phyloP scores from a whole-genome alignment of 495 filamentous ascomycete species.

The Tetracladium setigerum region DNA sequence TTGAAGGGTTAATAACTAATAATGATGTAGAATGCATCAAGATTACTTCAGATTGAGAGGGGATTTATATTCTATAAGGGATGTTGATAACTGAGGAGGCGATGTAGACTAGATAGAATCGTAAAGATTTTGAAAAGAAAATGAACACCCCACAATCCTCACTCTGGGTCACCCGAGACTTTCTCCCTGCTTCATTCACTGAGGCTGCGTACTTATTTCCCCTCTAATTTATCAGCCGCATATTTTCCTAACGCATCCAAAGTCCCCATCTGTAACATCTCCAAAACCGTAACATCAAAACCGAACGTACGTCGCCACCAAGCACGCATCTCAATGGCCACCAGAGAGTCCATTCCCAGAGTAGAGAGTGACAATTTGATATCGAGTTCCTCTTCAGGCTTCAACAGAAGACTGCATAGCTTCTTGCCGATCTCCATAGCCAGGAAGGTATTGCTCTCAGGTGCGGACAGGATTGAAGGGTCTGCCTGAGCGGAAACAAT shows the following conservation, averaged over 20 bases:
- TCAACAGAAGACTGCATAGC: conserved; percentile 30
- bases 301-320: conserved; percentile 37
- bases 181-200: too few relatives aligned
- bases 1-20: too few relatives aligned
- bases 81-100: too few relatives aligned
- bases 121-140: too few relatives aligned
- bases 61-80: too few relatives aligned
- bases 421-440: conserved; percentile 25
- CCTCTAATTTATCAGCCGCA: conserved; percentile 15
- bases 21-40: too few relatives aligned
- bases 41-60: too few relatives aligned
- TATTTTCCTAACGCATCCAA: conserved; percentile 18
- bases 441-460: conserved; percentile 9
- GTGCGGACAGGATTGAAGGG: conserved; percentile 9
- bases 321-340: conserved; percentile 48
- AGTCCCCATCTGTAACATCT: conserved; percentile 19
- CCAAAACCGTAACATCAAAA: conserved; percentile 36
- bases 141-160: too few relatives aligned
- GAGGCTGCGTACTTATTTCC: too few relatives aligned
- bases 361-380: conserved; percentile 24
- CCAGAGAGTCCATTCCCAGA: conserved; percentile 48
- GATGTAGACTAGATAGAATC: too few relatives aligned
- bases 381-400: conserved; percentile 34
- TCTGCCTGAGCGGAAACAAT: conserved; percentile 8
- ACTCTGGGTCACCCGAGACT: too few relatives aligned